A percentile compares a stretch with the other conserved stretches of the same genome.
Conservation (phyloP, 2,329 filamentous ascomycete genomes). For the Cladophialophora psammophila region DNA sequence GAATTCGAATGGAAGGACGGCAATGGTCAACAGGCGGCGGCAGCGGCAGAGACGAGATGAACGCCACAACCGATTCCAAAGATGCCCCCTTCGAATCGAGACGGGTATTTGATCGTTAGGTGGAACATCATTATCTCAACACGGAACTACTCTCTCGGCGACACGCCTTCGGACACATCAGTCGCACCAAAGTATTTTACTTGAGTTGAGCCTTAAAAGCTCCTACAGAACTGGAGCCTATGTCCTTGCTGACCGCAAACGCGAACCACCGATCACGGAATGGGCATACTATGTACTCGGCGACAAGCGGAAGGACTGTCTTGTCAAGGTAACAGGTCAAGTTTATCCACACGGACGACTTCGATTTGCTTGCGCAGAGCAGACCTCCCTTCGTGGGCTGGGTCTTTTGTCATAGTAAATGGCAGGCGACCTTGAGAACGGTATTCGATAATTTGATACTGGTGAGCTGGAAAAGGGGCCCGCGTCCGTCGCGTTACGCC, state of each 20-base stretch:
- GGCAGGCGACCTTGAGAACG: not conserved
- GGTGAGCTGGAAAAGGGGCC: not conserved
- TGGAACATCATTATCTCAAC: not conserved
- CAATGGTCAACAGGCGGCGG: constrained; percentile 37
- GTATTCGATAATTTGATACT: not conserved
- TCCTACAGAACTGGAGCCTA: not conserved
- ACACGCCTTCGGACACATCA: not conserved
- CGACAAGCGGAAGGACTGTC: not conserved
- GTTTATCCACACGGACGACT: not conserved
- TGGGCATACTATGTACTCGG: not conserved
- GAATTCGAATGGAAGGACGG: constrained; percentile 63
- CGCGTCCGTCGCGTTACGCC: too few relatives aligned
- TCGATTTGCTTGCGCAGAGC: not conserved
- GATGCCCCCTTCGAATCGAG: not conserved
- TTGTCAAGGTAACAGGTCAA: not conserved
- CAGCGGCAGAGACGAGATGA: not conserved
- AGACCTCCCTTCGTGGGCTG: not conserved
- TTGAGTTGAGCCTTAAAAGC: not conserved
- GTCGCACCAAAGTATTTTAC: not conserved
- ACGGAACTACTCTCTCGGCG: not conserved
- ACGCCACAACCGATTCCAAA: not conserved
- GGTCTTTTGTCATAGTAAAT: not conserved
- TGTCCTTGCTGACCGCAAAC: not conserved
- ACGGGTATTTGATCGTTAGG: not conserved
- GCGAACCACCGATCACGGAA: not conserved